Conservation (phyloP, 2,329 filamentous ascomycete genomes). For the Penicillium paneum region DNA sequence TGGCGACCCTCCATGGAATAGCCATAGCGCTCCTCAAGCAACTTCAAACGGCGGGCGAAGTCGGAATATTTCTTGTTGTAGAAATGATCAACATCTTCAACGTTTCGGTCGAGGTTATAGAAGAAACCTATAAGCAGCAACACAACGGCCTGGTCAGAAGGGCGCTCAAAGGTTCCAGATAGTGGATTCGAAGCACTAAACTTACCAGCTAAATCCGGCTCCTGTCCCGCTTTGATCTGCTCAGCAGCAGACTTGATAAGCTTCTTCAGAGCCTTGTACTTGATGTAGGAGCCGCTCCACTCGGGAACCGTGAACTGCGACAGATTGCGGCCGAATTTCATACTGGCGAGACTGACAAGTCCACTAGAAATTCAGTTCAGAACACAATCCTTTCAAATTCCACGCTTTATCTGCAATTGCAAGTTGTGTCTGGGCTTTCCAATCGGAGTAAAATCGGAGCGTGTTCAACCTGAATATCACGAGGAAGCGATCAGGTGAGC, state of each 20-base stretch:
- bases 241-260: conserved; percentile 77
- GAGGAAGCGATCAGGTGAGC: conserved; percentile 23
- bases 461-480: conserved; percentile 18
- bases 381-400: neutral
- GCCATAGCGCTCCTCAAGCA: conserved; percentile 86
- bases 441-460: neutral
- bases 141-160: conserved; percentile 19
- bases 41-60: conserved; percentile 74
- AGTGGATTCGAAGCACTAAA: conserved; percentile 20
- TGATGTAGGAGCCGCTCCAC: conserved; percentile 51
- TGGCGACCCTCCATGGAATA: conserved; percentile 65
- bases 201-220: conserved; percentile 88
- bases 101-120: conserved; percentile 91
- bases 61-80: conserved; percentile 96
- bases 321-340: conserved; percentile 53
- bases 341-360: conserved; percentile 25
- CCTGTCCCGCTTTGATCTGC: conserved; percentile 64
- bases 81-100: conserved; percentile 94
- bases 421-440: neutral
- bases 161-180: conserved; percentile 9
- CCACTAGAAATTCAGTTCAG: neutral
- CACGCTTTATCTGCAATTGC: neutral
- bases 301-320: conserved; percentile 51
- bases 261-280: conserved; percentile 70
- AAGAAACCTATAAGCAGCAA: conserved; percentile 71